Evolutionary conservation across 139 green algal species (phyloP).

Genomic region (Desmodesmus armatus): DNA sequence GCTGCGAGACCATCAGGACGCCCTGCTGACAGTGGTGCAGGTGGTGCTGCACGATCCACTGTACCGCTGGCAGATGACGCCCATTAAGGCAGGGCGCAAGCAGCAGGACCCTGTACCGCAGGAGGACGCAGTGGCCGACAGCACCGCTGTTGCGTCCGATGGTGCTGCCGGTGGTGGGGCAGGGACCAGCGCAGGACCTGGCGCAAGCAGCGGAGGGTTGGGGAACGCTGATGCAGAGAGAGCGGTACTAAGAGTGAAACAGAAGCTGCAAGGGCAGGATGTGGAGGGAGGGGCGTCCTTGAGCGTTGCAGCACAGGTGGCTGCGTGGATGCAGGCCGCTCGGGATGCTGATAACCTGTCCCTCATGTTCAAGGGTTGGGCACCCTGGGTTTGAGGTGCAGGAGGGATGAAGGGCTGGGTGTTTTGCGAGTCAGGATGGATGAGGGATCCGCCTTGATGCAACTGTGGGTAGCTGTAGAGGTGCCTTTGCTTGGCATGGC

Average conservation of each 20-base stretch:
- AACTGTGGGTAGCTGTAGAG: background rate
- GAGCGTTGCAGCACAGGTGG: constrained; percentile 81
- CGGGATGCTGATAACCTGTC: constrained; percentile 85
- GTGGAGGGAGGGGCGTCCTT: constrained; percentile 66
- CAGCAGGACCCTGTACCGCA: constrained; percentile 50
- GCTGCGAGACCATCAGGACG: constrained; percentile 69
- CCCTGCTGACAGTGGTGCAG: constrained; percentile 74
- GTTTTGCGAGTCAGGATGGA: no score
- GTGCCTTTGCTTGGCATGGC: background rate
- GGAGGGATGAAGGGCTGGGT: no score
- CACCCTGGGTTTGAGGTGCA: constrained; percentile 83
- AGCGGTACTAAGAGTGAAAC: constrained; percentile 90
- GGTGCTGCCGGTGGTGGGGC: background rate
- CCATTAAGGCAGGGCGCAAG: constrained; percentile 62
- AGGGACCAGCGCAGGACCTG: constrained; percentile 20
- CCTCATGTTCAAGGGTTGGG: constrained; percentile 92
- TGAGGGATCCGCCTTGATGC: background rate
- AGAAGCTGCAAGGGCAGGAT: constrained; percentile 93
- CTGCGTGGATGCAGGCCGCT: constrained; percentile 86
- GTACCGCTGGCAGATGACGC: constrained; percentile 84
- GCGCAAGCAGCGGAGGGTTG: constrained; percentile 14
- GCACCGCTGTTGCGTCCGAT: background rate
- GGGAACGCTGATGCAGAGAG: constrained; percentile 90
- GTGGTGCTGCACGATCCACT: constrained; percentile 97
- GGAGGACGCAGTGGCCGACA: background rate